Percentiles rank a stretch among this genome's conserved stretches.
Evolutionary conservation across 169 alveolate genomes (phyloP).

Genomic region (Plasmodium blacklocki): DNA sequence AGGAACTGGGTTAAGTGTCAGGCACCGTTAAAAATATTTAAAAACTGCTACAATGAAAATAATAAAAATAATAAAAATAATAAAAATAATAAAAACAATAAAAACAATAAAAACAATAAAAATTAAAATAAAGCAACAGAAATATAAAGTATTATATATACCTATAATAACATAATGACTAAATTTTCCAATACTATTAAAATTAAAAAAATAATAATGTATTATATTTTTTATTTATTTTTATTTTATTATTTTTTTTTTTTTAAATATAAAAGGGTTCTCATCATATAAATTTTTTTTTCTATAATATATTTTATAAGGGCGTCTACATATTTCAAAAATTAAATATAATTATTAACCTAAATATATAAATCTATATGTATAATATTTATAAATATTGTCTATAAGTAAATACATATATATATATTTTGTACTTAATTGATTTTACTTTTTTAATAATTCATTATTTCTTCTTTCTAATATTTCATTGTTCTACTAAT

Average conservation of each 20-base stretch:
- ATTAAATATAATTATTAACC: background rate
- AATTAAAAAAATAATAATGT: background rate
- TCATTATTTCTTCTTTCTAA: too few relatives aligned
- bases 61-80: background rate
- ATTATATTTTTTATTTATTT: background rate
- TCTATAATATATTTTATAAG: too few relatives aligned
- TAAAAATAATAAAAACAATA: background rate
- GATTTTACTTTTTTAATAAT: too few relatives aligned
- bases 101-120: background rate
- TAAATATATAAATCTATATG: background rate
- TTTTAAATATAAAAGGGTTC: too few relatives aligned
- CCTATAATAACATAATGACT: too few relatives aligned
- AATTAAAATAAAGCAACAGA: background rate
- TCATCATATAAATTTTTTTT: too few relatives aligned
- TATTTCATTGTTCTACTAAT: background rate
- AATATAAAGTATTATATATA: background rate
- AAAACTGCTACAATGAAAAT: conserved; percentile 7
- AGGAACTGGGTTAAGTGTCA: conserved; percentile 35
- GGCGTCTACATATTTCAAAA: too few relatives aligned
- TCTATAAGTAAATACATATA: too few relatives aligned
- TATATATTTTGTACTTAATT: too few relatives aligned
- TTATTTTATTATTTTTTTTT: background rate
- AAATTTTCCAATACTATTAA: background rate
- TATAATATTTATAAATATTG: background rate
- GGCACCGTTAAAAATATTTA: conserved; percentile 4